phyloP scores from a whole-genome alignment of 2,329 filamentous ascomycete species.

The Colletotrichum lupini region DNA sequence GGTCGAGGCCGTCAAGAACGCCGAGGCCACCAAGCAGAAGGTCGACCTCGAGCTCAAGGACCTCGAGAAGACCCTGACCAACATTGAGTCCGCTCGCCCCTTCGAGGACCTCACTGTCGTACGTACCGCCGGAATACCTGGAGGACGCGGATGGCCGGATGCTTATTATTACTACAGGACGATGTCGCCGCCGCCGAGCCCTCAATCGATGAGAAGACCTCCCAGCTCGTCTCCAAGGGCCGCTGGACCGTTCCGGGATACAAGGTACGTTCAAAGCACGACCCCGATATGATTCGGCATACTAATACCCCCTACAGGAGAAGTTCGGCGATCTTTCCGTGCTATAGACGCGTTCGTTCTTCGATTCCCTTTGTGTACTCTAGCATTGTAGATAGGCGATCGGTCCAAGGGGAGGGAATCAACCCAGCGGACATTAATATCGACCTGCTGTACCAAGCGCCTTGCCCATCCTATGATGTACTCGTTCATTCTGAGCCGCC shows the following conservation, averaged over 20 bases:
- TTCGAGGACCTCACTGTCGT: constrained; percentile 98
- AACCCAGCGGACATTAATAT: constrained; percentile 35
- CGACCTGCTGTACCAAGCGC: constrained; percentile 31
- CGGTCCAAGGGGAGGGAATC: constrained; percentile 36
- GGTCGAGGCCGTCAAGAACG: constrained; percentile 95
- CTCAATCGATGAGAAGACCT: constrained; percentile 97
- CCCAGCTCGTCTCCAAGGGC: constrained; percentile 94
- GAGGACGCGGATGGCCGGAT: constrained; percentile 8
- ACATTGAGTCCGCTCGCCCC: constrained; percentile 94
- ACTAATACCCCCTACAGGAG: constrained; percentile 76
- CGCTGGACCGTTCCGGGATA: constrained; percentile 98
- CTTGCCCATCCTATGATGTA: not conserved
- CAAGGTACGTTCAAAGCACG: constrained; percentile 75
- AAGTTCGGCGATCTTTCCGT: constrained; percentile 98
- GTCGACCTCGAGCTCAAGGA: constrained; percentile 96
- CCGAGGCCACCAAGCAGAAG: constrained; percentile 94
- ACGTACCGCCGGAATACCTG: constrained; percentile 58
- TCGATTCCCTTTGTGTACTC: constrained; percentile 69
- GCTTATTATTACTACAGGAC: constrained; percentile 69
- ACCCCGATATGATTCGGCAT: constrained; percentile 3
- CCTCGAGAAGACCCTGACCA: constrained; percentile 92
- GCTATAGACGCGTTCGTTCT: constrained; percentile 73
- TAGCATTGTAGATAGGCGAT: constrained; percentile 77
- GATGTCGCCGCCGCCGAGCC: constrained; percentile 94
- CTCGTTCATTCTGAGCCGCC: not conserved